These are phyloP conservation scores for Paecilomyces niveus DNA, from an alignment of 2,329 filamentous ascomycete genomes.

Conservation along the genomic window DNA sequence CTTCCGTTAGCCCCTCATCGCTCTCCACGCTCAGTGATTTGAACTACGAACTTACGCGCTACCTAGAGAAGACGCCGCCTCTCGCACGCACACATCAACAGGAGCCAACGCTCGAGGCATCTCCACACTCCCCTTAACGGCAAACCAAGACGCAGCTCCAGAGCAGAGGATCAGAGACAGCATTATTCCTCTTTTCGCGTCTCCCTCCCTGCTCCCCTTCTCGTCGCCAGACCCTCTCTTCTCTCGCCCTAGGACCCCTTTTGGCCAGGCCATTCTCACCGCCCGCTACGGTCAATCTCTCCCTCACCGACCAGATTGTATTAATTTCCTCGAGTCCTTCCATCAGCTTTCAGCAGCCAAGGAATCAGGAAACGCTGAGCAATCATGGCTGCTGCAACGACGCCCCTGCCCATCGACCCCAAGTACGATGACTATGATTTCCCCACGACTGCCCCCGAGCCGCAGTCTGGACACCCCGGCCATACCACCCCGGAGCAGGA, in stretches of 20 bases:
- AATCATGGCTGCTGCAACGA: constrained; percentile 24
- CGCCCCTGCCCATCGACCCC: constrained; percentile 55
- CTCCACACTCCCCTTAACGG: not conserved
- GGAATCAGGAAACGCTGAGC: constrained; percentile 6
- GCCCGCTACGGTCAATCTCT: constrained; percentile 1
- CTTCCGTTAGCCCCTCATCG: not conserved
- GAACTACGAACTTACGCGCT: not conserved
- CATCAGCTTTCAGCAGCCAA: not conserved
- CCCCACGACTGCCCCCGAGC: constrained; percentile 66
- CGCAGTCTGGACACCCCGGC: constrained; percentile 74
- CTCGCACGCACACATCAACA: not conserved
- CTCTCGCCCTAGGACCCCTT: constrained; percentile 4
- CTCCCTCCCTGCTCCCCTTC: constrained; percentile 10
- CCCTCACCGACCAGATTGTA: not conserved
- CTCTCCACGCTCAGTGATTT: not conserved
- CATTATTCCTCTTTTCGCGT: constrained; percentile 5
- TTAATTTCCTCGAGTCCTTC: not conserved
- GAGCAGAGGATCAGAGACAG: not conserved
- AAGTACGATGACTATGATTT: constrained; percentile 97
- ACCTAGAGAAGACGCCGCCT: not conserved
- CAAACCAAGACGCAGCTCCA: not conserved
- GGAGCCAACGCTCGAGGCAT: not conserved
- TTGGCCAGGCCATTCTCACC: constrained; percentile 1
- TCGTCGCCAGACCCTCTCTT: constrained; percentile 13
- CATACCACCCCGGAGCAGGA: constrained; percentile 81